Conservation (phyloP, 768 basidiomycete species). For the Roridomyces roridus region DNA sequence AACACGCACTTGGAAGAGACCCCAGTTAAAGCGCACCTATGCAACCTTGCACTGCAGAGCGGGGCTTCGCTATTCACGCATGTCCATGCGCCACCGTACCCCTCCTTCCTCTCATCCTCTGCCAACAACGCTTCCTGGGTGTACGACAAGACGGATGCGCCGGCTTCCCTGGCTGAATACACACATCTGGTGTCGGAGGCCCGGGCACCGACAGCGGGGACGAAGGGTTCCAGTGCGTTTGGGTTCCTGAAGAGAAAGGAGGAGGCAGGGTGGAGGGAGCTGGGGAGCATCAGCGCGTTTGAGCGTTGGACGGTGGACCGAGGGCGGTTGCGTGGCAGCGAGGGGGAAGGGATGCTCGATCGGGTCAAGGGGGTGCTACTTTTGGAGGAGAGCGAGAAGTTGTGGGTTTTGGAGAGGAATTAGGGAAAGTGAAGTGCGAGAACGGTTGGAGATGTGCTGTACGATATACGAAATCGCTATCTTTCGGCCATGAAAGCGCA, state of each 20-base stretch:
- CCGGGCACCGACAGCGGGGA: slow-evolving; percentile 24
- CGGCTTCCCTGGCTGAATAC: slow-evolving; percentile 39
- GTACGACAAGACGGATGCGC: slow-evolving; percentile 87
- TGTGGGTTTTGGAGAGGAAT: slow-evolving; percentile 58
- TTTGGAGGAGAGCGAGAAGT: slow-evolving; percentile 44
- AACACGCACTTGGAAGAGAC: neutral
- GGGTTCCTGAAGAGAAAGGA: slow-evolving; percentile 27
- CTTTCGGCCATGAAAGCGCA: no score
- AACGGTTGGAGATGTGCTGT: no score
- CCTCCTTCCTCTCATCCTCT: slow-evolving; percentile 24
- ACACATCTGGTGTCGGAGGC: slow-evolving; percentile 71
- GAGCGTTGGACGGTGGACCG: slow-evolving; percentile 37
- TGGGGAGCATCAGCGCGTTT: slow-evolving; percentile 54
- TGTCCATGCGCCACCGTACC: slow-evolving; percentile 62
- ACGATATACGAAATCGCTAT: no score
- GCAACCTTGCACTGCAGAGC: slow-evolving; percentile 86
- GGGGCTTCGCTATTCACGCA: slow-evolving; percentile 91
- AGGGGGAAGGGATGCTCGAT: slow-evolving; percentile 27
- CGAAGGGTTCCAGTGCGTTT: neutral
- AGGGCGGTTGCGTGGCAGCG: slow-evolving; percentile 22
- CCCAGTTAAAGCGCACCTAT: slow-evolving; percentile 76
- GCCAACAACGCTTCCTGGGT: slow-evolving; percentile 49
- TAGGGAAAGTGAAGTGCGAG: neutral
- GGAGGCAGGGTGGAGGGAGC: slow-evolving; percentile 46
- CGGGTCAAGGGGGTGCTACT: slow-evolving; percentile 35